Evolutionary conservation across 2,329 filamentous ascomycete genomes (phyloP), one percentile per base, ranked within the genome.

Genomic region (Pseudocercospora musae): DNA sequence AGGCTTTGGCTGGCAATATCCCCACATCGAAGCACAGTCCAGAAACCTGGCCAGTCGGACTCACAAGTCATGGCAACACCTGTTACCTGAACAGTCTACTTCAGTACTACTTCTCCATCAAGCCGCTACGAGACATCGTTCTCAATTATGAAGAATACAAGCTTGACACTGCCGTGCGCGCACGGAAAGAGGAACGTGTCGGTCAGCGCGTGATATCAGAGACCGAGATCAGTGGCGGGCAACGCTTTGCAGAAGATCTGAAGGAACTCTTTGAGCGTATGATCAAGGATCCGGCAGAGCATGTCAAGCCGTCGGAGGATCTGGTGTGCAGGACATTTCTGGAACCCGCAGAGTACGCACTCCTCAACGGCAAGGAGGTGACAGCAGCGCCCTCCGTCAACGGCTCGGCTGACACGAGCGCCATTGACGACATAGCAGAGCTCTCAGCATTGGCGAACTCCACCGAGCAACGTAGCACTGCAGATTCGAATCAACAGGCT

Each of bases 81-180:
- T 99, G 95, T 75, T 99, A 99, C 72, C 83, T 99, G 59, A 99
- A 99, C 80, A 98, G 94, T 77, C 84, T 99, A 54, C 82, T 99
- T 9, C 95, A 99, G 71, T 98, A 96, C 73, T 89, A 97, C 68
- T 97, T 96, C 74, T 96, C 93, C 0, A 86, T 98, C 59, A 89
- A 87, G 64, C 87, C 91, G 1, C 82, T 98, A 29, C 86, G 94
- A 55, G 84, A 95, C 4, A 85, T 97, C 67, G 87, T 97, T 2
- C 81, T 96, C 62, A 82, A 91, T 55, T 91, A 91, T 68, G 87
- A 94, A 25, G 77, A 86, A 4, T 85, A 89, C 70, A 85, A 88
- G 67, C 85, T 95, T 72, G 85, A 89, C 2, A 76, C 90, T 4
- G 84, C 84, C 8, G 86, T 88, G 46, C 83, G 86, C 62, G 84